phyloP scores from a whole-genome alignment of 306 rosid species.

The Bauhinia variegata region DNA sequence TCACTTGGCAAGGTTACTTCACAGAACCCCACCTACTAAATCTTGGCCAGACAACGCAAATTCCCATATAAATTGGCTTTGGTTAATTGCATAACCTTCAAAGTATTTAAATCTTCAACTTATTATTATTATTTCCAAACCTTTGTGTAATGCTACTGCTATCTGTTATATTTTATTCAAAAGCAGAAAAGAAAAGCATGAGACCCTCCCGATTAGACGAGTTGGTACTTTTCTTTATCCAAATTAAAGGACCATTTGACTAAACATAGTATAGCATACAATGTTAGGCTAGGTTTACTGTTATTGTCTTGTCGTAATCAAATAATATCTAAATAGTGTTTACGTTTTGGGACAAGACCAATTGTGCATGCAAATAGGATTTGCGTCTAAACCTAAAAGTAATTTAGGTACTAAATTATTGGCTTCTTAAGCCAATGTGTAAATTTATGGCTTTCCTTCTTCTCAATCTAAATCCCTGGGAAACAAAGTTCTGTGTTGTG shows the following conservation, averaged over 20 bases:
- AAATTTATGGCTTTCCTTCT: too few species aligned
- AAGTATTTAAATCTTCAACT: background rate
- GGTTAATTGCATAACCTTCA: background rate
- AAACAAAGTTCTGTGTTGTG: too few species aligned
- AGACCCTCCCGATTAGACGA: constrained; percentile 17
- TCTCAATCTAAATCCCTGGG: too few species aligned
- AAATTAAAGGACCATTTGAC: constrained; percentile 36
- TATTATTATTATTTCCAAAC: background rate
- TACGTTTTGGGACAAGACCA: too few species aligned
- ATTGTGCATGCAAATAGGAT: too few species aligned
- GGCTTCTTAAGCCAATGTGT: too few species aligned
- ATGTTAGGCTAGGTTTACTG: background rate
- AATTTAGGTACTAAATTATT: too few species aligned
- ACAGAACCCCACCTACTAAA: background rate
- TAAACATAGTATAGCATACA: too few species aligned
- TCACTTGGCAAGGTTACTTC: background rate
- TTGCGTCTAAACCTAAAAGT: too few species aligned
- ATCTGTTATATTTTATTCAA: constrained; percentile 5
- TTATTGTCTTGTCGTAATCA: constrained; percentile 22
- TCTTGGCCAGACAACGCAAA: background rate
- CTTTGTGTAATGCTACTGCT: background rate
- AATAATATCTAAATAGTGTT: too few species aligned
- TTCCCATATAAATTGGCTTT: background rate
- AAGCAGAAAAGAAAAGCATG: background rate
- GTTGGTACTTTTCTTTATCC: constrained; percentile 29